Evolutionary conservation across 108 stramenopile species (phyloP), one percentile per base, ranked within the genome.

Genomic region (Pelagomonas calceolata): DNA sequence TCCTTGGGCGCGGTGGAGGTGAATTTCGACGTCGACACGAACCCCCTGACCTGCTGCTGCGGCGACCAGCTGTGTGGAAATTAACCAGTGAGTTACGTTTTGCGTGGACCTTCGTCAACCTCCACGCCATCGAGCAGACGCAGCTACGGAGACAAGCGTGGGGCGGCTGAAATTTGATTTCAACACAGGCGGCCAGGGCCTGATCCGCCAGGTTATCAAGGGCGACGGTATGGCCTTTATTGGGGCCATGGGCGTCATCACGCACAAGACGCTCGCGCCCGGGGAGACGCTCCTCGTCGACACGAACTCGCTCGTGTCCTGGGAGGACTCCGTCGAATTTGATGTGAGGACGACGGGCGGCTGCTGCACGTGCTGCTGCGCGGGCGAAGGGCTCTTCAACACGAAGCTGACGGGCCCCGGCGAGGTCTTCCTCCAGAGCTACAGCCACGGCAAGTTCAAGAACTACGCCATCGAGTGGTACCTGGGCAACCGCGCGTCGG

Each of bases 171-270:
- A n/a, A n/a, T n/a, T n/a, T n/a, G n/a, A n/a, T n/a, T n/a, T n/a
- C n/a, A n/a, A n/a, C n/a, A n/a, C n/a, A n/a, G n/a, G n/a, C n/a
- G 39, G 39, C 39, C 39, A 43, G 39, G 81, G 76, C 26, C 60
- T 81, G 32, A 68, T 85, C 44, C 82, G 85, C 30, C 85, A 85
- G 18, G 31, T 73, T 36, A 75, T 83, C 60, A 44, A 78, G 46
- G 66, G 84, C 10, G 66, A 76, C 29, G 86, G 86, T 34, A 63
- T 67, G n/a, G 75, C 39, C 75, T 80, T 35, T 82, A 78, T 36
- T 77, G 81, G 80, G 75, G 83, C 86, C 29, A 85, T 84, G 84
- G 86, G 86, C 36, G 82, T 80, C 1, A 79, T 82, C 64, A 37
- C 73, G 63, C 63, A 64, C 64, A 74, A 73, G 77, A 72, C 18